A percentile compares a stretch with the other conserved stretches of the same genome.
Evolutionary conservation across 108 stramenopile species (phyloP).

Genomic region (Cyclotella sp.): DNA sequence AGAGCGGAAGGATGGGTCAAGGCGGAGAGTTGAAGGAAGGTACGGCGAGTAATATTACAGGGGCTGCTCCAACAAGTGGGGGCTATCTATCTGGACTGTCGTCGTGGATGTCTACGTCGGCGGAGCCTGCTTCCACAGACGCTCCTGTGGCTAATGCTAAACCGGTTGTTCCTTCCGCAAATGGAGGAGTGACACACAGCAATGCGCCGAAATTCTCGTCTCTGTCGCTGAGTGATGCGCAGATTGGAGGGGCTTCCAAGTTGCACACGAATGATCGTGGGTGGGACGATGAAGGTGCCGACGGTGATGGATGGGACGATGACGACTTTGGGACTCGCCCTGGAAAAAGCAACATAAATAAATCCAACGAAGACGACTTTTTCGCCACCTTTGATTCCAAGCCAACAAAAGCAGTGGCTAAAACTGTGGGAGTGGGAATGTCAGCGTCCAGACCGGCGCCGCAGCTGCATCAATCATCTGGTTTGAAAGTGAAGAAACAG

Average conservation of each 20-base stretch:
- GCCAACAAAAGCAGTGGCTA: slow-evolving; percentile 19
- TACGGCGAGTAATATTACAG: slow-evolving; percentile 22
- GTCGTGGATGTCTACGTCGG: slow-evolving; percentile 72
- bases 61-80: slow-evolving; percentile 48
- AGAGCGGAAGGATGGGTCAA: slow-evolving; percentile 67
- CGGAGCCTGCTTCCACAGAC: slow-evolving; percentile 23
- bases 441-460: slow-evolving; percentile 39
- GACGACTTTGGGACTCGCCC: slow-evolving; percentile 32
- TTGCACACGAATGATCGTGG: slow-evolving; percentile 23
- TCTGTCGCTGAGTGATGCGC: slow-evolving; percentile 60
- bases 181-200: slow-evolving; percentile 20
- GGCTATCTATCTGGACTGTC: slow-evolving; percentile 73
- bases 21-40: slow-evolving; percentile 19
- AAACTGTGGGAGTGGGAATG: slow-evolving; percentile 31
- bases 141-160: slow-evolving; percentile 6
- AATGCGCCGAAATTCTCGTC: slow-evolving; percentile 56
- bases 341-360: slow-evolving; percentile 9
- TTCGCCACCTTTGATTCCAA: slow-evolving; percentile 68
- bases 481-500: slow-evolving; percentile 42
- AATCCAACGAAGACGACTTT: slow-evolving; percentile 57
- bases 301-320: slow-evolving; percentile 46
- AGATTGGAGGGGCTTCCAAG: slow-evolving; percentile 55
- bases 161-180: slow-evolving; percentile 18
- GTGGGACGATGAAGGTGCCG: slow-evolving; percentile 25
- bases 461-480: slow-evolving; percentile 21